Percentiles rank a stretch among this genome's conserved stretches.
Evolutionary conservation across 768 basidiomycete genomes (phyloP).

Genomic region (Terana coerulea): DNA sequence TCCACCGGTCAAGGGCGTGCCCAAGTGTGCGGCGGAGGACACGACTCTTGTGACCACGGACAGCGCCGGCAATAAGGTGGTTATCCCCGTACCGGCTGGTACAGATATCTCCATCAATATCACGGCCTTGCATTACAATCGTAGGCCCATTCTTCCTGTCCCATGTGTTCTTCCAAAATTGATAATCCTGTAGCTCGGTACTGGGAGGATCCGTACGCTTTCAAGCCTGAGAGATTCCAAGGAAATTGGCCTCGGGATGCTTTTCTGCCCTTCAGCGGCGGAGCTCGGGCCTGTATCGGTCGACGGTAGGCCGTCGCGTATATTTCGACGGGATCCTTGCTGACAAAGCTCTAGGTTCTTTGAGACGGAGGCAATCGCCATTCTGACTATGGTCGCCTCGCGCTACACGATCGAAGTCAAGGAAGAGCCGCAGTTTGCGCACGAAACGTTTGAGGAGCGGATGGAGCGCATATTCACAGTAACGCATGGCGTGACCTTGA

Average conservation of each 20-base stretch:
- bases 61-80: constrained; percentile 18
- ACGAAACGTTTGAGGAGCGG: constrained; percentile 43
- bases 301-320: constrained; percentile 29
- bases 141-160: constrained; percentile 15
- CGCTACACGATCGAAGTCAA: constrained; percentile 45
- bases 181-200: constrained; percentile 26
- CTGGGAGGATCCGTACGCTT: constrained; percentile 35
- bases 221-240: constrained; percentile 43
- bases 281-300: constrained; percentile 43
- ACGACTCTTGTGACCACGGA: constrained; percentile 18
- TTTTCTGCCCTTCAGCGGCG: constrained; percentile 48
- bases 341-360: constrained; percentile 26
- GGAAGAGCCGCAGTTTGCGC: constrained; percentile 45
- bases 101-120: constrained; percentile 18
- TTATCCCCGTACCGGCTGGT: constrained; percentile 22
- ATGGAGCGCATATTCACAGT: constrained; percentile 38
- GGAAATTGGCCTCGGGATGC: constrained; percentile 52
- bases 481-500: constrained; percentile 37
- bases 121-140: constrained; percentile 26
- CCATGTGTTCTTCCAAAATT: background rate
- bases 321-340: background rate
- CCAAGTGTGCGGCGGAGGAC: constrained; percentile 21
- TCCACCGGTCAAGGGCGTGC: constrained; percentile 26
- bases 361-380: constrained; percentile 48
- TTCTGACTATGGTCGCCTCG: constrained; percentile 44